Base-by-base conservation (phyloP, 768 basidiomycete species). In the Termitomyces sp. region DNA sequence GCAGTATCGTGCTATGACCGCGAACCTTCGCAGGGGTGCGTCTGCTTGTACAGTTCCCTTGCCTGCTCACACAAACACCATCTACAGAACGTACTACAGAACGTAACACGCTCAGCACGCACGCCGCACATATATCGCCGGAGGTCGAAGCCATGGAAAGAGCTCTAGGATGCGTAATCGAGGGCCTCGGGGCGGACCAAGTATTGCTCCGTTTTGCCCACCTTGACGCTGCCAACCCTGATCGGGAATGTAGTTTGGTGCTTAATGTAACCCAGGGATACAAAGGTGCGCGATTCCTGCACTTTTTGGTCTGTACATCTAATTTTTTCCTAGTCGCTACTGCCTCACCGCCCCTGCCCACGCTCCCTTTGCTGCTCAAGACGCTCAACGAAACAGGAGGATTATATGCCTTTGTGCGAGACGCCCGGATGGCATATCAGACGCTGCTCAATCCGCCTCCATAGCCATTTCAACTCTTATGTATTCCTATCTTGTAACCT, bases 101-200 rank as follows among this genome's bases (percentile, higher is more conserved):
- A 64, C 77, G 78, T 2, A 70, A 75, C 18, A 79, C 78, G 33
- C 74, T 92, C 44, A 77, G 73, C 28, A 68, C 74, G 3, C 80
- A 85, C 65, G 82, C 83, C 30, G 75, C 79, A 9, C 74, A 72
- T 33, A 69, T 82, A 13, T 69, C 74, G 2, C 81, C 82, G 2
- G 87, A 91, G 62, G 71, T 90, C 26, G 69, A 72, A 3, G 77
- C 71, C 14, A 81, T 81, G 61, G 85, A 90, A 72, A 74, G 75
- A 7, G 71, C 74, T 35, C 71, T 91, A 33, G 79, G 79, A 16
- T 88, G 85, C 67, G 70, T 77, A 16, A 79, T 94, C n/a, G 91
- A 94, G 69, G 92, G 92, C 40, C 80, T 94, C 43, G 84, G 85
- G 64, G 76, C 75, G 36, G 87, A 90, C 67, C 79, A 83, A 48